Evolutionary conservation across 1,139 yeast species (phyloP).

Genomic region (Kazachstania sp.): DNA sequence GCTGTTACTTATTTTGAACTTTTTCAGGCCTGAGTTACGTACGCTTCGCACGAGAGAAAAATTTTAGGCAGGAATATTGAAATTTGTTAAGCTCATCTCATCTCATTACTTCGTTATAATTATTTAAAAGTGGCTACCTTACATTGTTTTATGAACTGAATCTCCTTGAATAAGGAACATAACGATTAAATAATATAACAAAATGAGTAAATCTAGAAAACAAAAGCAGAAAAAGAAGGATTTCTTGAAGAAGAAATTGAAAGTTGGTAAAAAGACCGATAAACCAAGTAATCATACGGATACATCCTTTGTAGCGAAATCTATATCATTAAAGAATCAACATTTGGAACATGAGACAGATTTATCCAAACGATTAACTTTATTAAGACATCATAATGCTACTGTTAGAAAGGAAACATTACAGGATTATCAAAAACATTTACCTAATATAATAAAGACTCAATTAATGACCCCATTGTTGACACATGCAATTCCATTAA

Average conservation of each 20-base stretch:
- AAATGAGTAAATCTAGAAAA: conserved; percentile 29
- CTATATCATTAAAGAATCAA: conserved; percentile 56
- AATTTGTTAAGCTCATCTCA: neutral
- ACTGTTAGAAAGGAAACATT: conserved; percentile 70
- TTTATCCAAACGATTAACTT: conserved; percentile 49
- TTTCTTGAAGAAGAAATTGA: conserved; percentile 61
- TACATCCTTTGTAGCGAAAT: conserved; percentile 72
- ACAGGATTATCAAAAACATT: conserved; percentile 39
- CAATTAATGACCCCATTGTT: conserved; percentile 27
- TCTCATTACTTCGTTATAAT: neutral
- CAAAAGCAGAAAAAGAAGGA: conserved; percentile 31
- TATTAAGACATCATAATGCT: conserved; percentile 71
- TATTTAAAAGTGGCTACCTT: too few relatives aligned
- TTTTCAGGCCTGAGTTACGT: too few relatives aligned
- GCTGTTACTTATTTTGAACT: too few relatives aligned
- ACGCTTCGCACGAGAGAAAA: neutral
- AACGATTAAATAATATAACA: neutral
- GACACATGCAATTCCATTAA: conserved; percentile 26
- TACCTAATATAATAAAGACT: conserved; percentile 34
- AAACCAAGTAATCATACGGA: conserved; percentile 72
- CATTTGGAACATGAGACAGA: conserved; percentile 35
- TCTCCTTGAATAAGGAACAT: neutral
- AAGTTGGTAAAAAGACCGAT: conserved; percentile 76
- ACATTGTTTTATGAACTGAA: too few relatives aligned
- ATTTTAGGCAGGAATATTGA: conserved; percentile 2